These are phyloP conservation scores for Fereydounia khargensis DNA, from an alignment of 1,284 basidiomycete species.

Conservation along the genomic window DNA sequence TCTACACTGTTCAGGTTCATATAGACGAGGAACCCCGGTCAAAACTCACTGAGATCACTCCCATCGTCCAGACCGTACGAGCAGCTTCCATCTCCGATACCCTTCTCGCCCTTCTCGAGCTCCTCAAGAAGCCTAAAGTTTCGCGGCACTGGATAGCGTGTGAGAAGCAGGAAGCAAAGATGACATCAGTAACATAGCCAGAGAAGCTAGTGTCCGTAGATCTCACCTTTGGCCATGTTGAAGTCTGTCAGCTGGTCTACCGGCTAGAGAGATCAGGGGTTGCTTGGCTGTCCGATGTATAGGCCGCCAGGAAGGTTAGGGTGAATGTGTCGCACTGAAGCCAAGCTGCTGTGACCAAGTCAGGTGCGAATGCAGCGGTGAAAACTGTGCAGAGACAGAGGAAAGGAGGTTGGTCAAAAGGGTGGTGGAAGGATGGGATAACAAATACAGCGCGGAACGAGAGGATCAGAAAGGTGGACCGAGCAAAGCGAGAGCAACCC, in stretches of 20 bases:
- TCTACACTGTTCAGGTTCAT: background rate
- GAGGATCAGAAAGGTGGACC: too few species aligned
- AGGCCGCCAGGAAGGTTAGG: background rate
- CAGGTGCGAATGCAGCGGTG: too few species aligned
- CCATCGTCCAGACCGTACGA: constrained; percentile 70
- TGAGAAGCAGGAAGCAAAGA: background rate
- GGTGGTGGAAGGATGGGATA: too few species aligned
- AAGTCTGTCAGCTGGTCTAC: too few species aligned
- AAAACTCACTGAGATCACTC: constrained; percentile 49
- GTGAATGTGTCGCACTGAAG: background rate
- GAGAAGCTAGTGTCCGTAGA: too few species aligned
- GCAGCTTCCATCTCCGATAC: constrained; percentile 94
- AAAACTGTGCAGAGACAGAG: too few species aligned
- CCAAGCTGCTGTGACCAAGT: background rate
- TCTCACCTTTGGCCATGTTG: constrained; percentile 21
- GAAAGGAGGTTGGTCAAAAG: too few species aligned
- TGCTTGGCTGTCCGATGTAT: too few species aligned
- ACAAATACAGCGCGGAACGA: too few species aligned
- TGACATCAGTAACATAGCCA: background rate
- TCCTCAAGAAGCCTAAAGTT: constrained; percentile 88
- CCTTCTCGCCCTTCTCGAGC: constrained; percentile 99
- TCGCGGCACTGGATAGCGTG: constrained; percentile 71
- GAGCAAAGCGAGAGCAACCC: too few species aligned
- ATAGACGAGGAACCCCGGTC: background rate
- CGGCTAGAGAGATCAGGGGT: too few species aligned